A percentile compares a stretch with the other conserved stretches of the same genome.
Conservation (phyloP, 495 filamentous ascomycete genomes). For the Lasiosphaeria miniovina region DNA sequence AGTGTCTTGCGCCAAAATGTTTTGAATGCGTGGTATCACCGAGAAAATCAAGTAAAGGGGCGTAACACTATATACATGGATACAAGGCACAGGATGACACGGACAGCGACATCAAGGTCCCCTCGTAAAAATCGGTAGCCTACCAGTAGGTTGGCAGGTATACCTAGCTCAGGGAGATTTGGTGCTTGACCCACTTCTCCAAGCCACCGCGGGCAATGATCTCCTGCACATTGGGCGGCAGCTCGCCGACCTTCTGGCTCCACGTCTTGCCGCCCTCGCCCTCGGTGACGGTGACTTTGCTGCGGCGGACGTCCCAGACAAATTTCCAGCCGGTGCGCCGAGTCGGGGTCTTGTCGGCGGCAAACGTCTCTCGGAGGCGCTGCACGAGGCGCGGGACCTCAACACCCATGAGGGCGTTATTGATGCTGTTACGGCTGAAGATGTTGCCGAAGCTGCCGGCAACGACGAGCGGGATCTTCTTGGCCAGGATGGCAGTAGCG, state of each 20-base stretch:
- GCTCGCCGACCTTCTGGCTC: constrained; percentile 78
- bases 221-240: constrained; percentile 87
- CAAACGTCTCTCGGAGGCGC: constrained; percentile 65
- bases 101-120: background rate
- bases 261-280: constrained; percentile 57
- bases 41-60: background rate
- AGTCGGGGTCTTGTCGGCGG: constrained; percentile 58
- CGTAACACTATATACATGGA: constrained; percentile 7
- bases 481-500: constrained; percentile 83
- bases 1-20: background rate
- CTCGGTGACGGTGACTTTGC: constrained; percentile 67
- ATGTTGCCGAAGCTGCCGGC: constrained; percentile 88
- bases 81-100: background rate
- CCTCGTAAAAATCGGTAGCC: background rate
- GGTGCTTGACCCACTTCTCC: constrained; percentile 79
- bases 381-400: constrained; percentile 73
- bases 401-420: constrained; percentile 83
- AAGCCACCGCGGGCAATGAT: constrained; percentile 79
- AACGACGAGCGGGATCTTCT: constrained; percentile 78
- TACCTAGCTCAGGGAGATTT: constrained; percentile 35
- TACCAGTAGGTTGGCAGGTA: background rate
- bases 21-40: constrained; percentile 5
- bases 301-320: constrained; percentile 76
- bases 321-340: constrained; percentile 86
- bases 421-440: constrained; percentile 84